Percentiles rank a stretch among this genome's conserved stretches.
phyloP scores from a whole-genome alignment of 116 monocot species.

The Dioscorea cayenensis region DNA sequence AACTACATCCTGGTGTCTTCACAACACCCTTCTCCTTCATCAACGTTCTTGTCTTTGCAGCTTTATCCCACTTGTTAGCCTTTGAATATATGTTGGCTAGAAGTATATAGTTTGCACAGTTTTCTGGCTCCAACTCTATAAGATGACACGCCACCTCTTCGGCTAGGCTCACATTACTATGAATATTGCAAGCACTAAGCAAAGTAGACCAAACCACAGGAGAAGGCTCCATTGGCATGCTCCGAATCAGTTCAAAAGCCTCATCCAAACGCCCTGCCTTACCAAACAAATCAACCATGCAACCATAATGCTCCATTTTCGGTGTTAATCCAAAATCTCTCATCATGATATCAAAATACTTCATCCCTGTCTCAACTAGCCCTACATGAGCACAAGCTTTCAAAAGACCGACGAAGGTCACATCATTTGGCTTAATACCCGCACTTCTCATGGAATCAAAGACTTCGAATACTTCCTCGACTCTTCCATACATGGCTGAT shows the following conservation, averaged over 20 bases:
- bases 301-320: slow-evolving; percentile 10
- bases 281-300: slow-evolving; percentile 18
- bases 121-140: slow-evolving; percentile 15
- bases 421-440: slow-evolving; percentile 10
- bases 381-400: slow-evolving; percentile 18
- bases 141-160: slow-evolving; percentile 4
- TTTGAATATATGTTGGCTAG: slow-evolving; percentile 10
- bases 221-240: slow-evolving; percentile 6
- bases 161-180: slow-evolving; percentile 8
- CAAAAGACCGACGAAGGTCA: slow-evolving; percentile 18
- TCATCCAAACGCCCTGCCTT: slow-evolving; percentile 1
- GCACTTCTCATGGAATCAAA: slow-evolving; percentile 4
- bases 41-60: slow-evolving; percentile 9
- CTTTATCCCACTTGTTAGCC: slow-evolving; percentile 15
- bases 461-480: slow-evolving; percentile 10
- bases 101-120: slow-evolving; percentile 10
- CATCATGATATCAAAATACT: slow-evolving; percentile 2
- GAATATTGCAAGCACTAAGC: slow-evolving; percentile 14
- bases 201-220: slow-evolving; percentile 10
- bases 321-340: slow-evolving; percentile 3
- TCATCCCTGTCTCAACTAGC: slow-evolving; percentile 5
- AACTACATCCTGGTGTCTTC: slow-evolving; percentile 22
- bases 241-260: slow-evolving; percentile 6
- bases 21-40: slow-evolving; percentile 17
- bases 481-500: slow-evolving; percentile 2